Evolutionary conservation across 257 asterid genomes (phyloP).

Genomic region (Ajuga chamaepitys): DNA sequence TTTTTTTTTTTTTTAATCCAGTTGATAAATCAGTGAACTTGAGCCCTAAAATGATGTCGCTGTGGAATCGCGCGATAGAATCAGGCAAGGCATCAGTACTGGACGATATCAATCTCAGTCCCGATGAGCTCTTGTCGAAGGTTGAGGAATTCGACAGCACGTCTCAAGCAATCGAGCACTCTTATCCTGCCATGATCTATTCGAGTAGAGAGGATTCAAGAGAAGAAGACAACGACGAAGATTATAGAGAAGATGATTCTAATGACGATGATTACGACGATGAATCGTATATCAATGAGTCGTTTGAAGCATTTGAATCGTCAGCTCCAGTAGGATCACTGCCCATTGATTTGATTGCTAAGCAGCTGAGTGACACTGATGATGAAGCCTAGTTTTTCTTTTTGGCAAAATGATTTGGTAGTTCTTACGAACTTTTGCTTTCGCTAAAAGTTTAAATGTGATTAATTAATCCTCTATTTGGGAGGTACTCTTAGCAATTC

Average conservation of each 20-base stretch:
- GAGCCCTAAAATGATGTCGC: conserved; percentile 71
- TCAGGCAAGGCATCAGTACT: conserved; percentile 72
- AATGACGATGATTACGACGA: conserved; percentile 19
- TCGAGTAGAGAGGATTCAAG: conserved; percentile 14
- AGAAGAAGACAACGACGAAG: conserved; percentile 21
- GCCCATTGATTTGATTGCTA: conserved; percentile 59
- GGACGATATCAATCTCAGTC: conserved; percentile 44
- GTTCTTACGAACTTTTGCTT: too few species aligned
- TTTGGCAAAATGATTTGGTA: neutral
- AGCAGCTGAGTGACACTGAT: conserved; percentile 34
- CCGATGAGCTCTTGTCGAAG: conserved; percentile 63
- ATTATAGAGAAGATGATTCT: conserved; percentile 23
- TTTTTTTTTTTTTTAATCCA: neutral
- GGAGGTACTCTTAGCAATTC: too few species aligned
- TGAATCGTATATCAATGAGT: conserved; percentile 20
- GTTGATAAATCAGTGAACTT: conserved; percentile 26
- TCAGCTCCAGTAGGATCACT: conserved; percentile 61
- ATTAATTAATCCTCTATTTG: too few species aligned
- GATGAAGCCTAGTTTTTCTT: neutral
- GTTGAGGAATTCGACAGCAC: conserved; percentile 69
- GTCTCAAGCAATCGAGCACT: conserved; percentile 62
- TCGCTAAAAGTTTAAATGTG: too few species aligned
- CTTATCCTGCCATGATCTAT: conserved; percentile 59
- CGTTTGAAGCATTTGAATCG: conserved; percentile 41
- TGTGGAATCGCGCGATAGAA: conserved; percentile 67